These are phyloP conservation scores for Ceratobasidium theobromae DNA, from an alignment of 1,284 basidiomycete genomes.

Conservation along the genomic window DNA sequence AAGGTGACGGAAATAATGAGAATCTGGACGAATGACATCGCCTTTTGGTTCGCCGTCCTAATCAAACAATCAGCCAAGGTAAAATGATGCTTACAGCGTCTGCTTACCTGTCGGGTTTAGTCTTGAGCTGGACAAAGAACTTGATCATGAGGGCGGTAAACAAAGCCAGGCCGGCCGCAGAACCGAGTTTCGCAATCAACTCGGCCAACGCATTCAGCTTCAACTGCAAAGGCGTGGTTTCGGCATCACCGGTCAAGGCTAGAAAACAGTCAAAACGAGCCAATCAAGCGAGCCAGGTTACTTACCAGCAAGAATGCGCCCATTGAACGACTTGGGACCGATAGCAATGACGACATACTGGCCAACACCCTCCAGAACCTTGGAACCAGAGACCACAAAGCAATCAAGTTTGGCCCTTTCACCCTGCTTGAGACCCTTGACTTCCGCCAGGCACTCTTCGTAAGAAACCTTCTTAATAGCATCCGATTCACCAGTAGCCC, in stretches of 20 bases:
- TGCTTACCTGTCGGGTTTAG: conserved; percentile 55
- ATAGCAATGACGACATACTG: conserved; percentile 91
- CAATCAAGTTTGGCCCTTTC: conserved; percentile 74
- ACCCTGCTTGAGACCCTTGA: conserved; percentile 43
- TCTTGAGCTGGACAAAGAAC: conserved; percentile 86
- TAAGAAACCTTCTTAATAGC: conserved; percentile 87
- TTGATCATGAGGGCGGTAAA: conserved; percentile 89
- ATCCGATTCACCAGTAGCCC: conserved; percentile 94
- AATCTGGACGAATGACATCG: conserved; percentile 89
- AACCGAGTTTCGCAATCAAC: conserved; percentile 89
- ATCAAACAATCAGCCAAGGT: too few relatives aligned
- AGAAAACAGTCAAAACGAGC: conserved; percentile 36
- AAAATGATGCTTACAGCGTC: too few relatives aligned
- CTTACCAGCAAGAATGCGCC: conserved; percentile 93
- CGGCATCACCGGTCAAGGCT: conserved; percentile 79
- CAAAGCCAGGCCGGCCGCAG: conserved; percentile 76
- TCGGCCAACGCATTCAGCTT: conserved; percentile 94
- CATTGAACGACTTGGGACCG: conserved; percentile 91
- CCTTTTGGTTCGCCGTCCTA: conserved; percentile 78
- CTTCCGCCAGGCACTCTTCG: conserved; percentile 64
- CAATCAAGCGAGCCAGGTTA: conserved; percentile 33
- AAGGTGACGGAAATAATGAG: conserved; percentile 94
- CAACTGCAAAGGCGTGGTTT: conserved; percentile 89
- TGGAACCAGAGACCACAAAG: conserved; percentile 91
- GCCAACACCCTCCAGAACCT: conserved; percentile 94